Percentiles rank a stretch among this genome's conserved stretches.
Evolutionary conservation across 768 basidiomycete species (phyloP).

Genomic region (Nevesoporus exiguus): DNA sequence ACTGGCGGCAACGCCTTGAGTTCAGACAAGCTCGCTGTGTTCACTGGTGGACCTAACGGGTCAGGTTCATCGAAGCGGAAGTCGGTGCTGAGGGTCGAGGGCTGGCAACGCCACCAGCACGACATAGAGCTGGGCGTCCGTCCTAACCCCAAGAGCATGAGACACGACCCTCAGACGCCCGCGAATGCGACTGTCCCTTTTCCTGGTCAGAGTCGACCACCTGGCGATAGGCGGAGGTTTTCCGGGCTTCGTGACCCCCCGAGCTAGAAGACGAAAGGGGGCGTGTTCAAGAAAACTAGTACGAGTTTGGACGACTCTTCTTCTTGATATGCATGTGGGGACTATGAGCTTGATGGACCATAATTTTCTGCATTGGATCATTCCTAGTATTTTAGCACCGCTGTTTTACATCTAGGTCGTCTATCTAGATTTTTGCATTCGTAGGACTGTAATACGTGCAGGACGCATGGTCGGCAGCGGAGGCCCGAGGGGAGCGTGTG

Average conservation of each 20-base stretch:
- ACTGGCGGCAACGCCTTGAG: conserved; percentile 40
- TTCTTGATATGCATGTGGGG: conserved; percentile 15
- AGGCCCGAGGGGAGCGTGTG: not conserved
- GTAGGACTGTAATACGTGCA: conserved; percentile 22
- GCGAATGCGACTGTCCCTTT: conserved; percentile 30
- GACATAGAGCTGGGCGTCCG: conserved; percentile 37
- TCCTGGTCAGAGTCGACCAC: conserved; percentile 27
- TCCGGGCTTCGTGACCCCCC: conserved; percentile 41
- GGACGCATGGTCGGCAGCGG: not conserved
- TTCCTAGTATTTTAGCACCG: conserved; percentile 16
- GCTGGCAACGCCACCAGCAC: conserved; percentile 77
- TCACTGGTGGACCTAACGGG: conserved; percentile 28
- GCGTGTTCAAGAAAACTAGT: not conserved
- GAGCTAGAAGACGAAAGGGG: conserved; percentile 23
- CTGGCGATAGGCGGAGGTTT: conserved; percentile 29
- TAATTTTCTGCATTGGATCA: conserved; percentile 21
- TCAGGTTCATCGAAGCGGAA: conserved; percentile 55
- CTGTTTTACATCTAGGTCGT: conserved; percentile 11
- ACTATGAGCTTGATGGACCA: conserved; percentile 22
- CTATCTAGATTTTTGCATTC: conserved; percentile 5
- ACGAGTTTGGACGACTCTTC: conserved; percentile 10
- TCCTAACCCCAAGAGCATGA: conserved; percentile 18
- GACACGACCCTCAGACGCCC: conserved; percentile 23
- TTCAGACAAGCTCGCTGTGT: conserved; percentile 53
- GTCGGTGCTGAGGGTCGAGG: conserved; percentile 79